Conservation (phyloP, 805 yeast genomes). For the Yarrowia sp. region DNA sequence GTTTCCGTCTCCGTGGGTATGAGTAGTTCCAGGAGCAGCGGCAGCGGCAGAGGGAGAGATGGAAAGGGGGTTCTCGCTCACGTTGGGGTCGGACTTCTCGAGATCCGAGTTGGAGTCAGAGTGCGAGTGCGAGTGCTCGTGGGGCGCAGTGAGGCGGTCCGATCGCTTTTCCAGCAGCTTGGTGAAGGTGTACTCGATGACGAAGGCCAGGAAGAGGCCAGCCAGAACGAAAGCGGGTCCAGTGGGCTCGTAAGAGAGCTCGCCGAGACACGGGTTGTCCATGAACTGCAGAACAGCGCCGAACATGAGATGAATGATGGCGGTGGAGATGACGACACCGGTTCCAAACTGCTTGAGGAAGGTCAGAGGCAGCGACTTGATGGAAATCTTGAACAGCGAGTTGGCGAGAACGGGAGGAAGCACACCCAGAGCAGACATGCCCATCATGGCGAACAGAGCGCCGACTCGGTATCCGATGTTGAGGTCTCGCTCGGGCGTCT, state of each 20-base stretch:
- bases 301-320: conserved; percentile 68
- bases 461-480: conserved; percentile 39
- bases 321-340: conserved; percentile 80
- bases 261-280: conserved; percentile 59
- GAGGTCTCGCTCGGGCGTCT: conserved; percentile 34
- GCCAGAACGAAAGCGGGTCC: conserved; percentile 53
- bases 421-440: conserved; percentile 41
- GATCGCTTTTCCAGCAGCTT: conserved; percentile 43
- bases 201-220: conserved; percentile 49
- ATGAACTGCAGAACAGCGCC: conserved; percentile 62
- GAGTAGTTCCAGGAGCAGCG: conserved; percentile 20
- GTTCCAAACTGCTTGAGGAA: conserved; percentile 75
- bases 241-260: conserved; percentile 53
- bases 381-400: conserved; percentile 27
- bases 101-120: conserved; percentile 19
- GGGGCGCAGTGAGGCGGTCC: neutral
- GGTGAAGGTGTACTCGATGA: conserved; percentile 52
- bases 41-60: conserved; percentile 6
- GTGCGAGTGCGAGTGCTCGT: conserved; percentile 28
- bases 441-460: conserved; percentile 41
- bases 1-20: conserved; percentile 11
- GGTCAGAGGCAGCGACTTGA: conserved; percentile 35
- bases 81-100: neutral
- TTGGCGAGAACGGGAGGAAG: conserved; percentile 40
- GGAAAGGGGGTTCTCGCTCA: neutral